These are phyloP conservation scores for Cryptosporidium canis DNA, from an alignment of 169 alveolate genomes.

Conservation along the genomic window DNA sequence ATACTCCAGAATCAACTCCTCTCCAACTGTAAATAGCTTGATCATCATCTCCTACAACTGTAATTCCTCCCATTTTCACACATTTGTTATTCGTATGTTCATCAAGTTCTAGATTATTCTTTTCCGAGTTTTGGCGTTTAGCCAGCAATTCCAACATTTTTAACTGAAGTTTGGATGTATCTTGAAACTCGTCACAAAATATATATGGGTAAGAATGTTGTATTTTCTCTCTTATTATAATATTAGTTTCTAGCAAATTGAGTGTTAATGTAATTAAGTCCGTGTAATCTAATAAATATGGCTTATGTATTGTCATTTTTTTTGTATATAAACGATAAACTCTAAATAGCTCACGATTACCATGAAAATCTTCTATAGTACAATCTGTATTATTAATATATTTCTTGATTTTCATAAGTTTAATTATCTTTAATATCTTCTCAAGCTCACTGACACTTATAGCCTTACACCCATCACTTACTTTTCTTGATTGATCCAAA, in stretches of 20 bases:
- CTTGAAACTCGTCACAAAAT: constrained; percentile 85
- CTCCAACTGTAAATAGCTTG: constrained; percentile 85
- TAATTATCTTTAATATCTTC: constrained; percentile 25
- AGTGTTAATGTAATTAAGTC: constrained; percentile 73
- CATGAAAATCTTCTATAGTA: constrained; percentile 37
- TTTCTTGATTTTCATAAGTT: constrained; percentile 8
- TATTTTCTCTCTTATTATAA: constrained; percentile 55
- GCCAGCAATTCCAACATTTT: constrained; percentile 71
- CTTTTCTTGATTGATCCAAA: not conserved
- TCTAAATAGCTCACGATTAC: constrained; percentile 35
- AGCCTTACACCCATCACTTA: not conserved
- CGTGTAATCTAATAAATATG: constrained; percentile 78
- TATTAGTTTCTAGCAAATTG: constrained; percentile 71
- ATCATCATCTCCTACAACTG: constrained; percentile 85
- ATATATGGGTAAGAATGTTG: constrained; percentile 76
- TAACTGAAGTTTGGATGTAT: constrained; percentile 80
- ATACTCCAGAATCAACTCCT: constrained; percentile 79
- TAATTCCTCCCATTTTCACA: constrained; percentile 72
- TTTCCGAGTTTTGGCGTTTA: not conserved
- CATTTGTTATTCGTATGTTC: not conserved
- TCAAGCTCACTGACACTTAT: constrained; percentile 42
- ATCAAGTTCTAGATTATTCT: not conserved
- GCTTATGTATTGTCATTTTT: constrained; percentile 62
- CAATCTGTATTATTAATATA: constrained; percentile 5
- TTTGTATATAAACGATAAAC: constrained; percentile 49